Percentiles rank a stretch among this genome's conserved stretches.
Evolutionary conservation across 176 grass and related monocot genomes (phyloP).

Genomic region (Calamus simplicifolius): DNA sequence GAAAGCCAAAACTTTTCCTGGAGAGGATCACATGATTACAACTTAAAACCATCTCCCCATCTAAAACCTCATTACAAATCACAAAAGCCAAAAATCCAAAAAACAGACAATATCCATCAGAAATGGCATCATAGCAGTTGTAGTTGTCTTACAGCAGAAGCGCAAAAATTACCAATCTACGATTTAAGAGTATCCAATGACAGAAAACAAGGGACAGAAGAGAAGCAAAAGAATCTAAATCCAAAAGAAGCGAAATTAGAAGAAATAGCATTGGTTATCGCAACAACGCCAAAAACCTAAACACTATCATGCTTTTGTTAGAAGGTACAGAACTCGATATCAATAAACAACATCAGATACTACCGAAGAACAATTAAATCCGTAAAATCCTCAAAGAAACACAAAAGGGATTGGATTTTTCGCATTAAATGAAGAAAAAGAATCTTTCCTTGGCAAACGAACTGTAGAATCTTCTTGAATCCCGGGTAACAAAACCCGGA

Average conservation of each 20-base stretch:
- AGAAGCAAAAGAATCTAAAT: no score
- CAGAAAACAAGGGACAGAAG: no score
- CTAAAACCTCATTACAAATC: no score
- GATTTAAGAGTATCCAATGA: no score
- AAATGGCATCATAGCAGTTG: background rate
- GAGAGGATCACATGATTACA: no score
- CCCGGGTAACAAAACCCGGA: background rate
- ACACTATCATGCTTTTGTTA: background rate
- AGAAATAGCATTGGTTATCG: background rate
- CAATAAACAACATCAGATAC: background rate
- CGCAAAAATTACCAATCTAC: no score
- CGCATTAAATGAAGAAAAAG: background rate
- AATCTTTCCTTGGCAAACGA: slow-evolving; percentile 56
- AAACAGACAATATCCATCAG: background rate
- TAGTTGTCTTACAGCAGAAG: no score
- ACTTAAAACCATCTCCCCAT: no score
- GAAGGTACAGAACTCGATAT: background rate
- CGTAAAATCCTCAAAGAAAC: slow-evolving; percentile 6
- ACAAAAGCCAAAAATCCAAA: no score
- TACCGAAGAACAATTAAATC: background rate
- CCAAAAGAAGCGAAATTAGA: background rate
- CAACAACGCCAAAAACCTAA: background rate
- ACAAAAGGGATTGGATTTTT: slow-evolving; percentile 27
- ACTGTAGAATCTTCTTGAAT: slow-evolving; percentile 38
- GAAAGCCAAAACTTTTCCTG: background rate